Evolutionary conservation across 495 filamentous ascomycete genomes (phyloP).

Genomic region (Clohesyomyces aquaticus): DNA sequence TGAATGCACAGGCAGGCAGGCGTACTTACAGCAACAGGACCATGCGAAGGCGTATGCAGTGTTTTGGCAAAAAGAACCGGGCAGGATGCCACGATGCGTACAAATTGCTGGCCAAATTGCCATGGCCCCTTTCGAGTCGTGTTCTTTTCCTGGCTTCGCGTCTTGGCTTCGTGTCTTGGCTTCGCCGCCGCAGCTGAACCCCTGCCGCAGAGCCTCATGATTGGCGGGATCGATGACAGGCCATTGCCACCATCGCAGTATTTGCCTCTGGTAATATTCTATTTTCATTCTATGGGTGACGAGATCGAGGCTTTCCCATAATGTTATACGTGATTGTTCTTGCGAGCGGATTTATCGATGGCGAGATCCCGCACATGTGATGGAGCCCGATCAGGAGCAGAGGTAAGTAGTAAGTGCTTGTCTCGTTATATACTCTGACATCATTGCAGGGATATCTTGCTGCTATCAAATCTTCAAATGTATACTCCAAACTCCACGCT

Average conservation of each 20-base stretch:
- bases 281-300: not conserved
- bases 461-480: not conserved
- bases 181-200: not conserved
- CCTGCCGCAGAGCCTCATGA: not conserved
- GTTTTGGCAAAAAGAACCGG: not conserved
- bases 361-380: too few species aligned
- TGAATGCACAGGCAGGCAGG: too few species aligned
- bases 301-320: too few species aligned
- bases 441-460: too few species aligned
- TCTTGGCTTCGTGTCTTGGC: conserved; percentile 4
- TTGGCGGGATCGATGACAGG: conserved; percentile 7
- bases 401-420: too few species aligned
- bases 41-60: not conserved
- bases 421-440: too few species aligned
- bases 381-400: too few species aligned
- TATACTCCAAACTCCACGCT: conserved; percentile 5
- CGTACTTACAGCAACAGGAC: not conserved
- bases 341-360: too few species aligned
- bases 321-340: too few species aligned
- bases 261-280: not conserved
- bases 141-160: conserved; percentile 21
- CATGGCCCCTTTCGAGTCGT: conserved; percentile 27
- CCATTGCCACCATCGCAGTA: not conserved
- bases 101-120: conserved; percentile 1
- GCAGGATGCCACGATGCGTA: conserved; percentile 5